Evolutionary conservation across 805 yeast genomes (phyloP).

Genomic region (Saccharomycopsis malanga): DNA sequence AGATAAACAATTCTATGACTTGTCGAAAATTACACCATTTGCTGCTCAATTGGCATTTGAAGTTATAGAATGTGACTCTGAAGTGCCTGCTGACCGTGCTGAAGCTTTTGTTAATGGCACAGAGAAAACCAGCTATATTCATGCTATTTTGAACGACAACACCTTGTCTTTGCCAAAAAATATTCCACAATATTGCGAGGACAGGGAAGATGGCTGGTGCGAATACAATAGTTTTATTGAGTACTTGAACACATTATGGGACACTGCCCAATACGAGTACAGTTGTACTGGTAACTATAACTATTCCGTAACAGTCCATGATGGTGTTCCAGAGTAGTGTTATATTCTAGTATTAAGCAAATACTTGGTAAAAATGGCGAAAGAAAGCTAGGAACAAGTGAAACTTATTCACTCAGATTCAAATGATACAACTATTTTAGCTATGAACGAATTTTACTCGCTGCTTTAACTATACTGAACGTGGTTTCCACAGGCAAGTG

Average conservation of each 20-base stretch:
- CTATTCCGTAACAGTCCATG: slow-evolving; percentile 9
- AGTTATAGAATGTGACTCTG: slow-evolving; percentile 21
- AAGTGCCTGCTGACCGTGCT: slow-evolving; percentile 18
- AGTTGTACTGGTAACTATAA: slow-evolving; percentile 15
- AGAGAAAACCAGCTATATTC: slow-evolving; percentile 13
- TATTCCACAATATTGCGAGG: slow-evolving; percentile 21
- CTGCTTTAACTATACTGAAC: no score
- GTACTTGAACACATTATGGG: slow-evolving; percentile 20
- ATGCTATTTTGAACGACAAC: slow-evolving; percentile 20
- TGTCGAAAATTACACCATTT: slow-evolving; percentile 21
- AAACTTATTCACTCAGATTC: no score
- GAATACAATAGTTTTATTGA: slow-evolving; percentile 18
- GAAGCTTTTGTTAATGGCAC: slow-evolving; percentile 7
- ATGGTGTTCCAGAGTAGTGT: slow-evolving; percentile 20
- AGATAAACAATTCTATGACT: slow-evolving; percentile 13
- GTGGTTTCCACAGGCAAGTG: no score
- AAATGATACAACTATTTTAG: no score
- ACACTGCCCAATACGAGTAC: slow-evolving; percentile 12
- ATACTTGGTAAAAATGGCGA: no score
- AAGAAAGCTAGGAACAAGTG: no score
- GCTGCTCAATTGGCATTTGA: slow-evolving; percentile 21
- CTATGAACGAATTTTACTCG: no score
- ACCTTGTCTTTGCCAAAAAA: slow-evolving; percentile 18
- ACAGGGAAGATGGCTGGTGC: slow-evolving; percentile 23
- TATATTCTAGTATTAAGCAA: no score